Evolutionary conservation across 306 rosid genomes (phyloP).

Genomic region (Fragaria ananassa): DNA sequence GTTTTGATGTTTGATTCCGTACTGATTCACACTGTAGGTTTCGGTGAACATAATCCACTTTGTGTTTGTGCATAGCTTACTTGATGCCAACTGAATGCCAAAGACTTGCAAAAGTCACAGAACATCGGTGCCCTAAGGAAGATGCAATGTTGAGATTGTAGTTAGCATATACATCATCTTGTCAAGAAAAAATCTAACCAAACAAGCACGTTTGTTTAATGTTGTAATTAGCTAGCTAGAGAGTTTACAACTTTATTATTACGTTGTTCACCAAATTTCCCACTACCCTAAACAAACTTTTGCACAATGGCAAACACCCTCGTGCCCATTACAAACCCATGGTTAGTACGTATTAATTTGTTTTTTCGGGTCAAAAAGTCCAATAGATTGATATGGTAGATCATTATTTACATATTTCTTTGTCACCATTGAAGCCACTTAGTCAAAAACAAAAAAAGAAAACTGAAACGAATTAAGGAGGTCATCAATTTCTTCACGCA

Average conservation of each 20-base stretch:
- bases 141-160: not conserved
- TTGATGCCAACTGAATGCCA: not conserved
- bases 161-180: not conserved
- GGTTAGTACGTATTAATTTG: too few relatives aligned
- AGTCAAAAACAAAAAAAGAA: not conserved
- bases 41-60: not conserved
- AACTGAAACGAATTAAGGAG: not conserved
- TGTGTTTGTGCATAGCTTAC: not conserved
- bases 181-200: not conserved
- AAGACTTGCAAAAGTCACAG: not conserved
- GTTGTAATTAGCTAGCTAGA: not conserved
- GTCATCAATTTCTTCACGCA: not conserved
- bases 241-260: not conserved
- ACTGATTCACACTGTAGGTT: not conserved
- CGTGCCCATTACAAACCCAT: not conserved
- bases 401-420: not conserved
- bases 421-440: not conserved
- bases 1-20: not conserved
- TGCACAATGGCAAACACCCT: not conserved
- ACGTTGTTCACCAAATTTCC: constrained; percentile 4
- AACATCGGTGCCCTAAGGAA: not conserved
- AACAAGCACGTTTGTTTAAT: not conserved
- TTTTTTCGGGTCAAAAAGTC: not conserved
- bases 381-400: not conserved
- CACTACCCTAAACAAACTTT: not conserved